phyloP scores from a whole-genome alignment of 2,329 filamentous ascomycete species.

The Nemania abortiva region DNA sequence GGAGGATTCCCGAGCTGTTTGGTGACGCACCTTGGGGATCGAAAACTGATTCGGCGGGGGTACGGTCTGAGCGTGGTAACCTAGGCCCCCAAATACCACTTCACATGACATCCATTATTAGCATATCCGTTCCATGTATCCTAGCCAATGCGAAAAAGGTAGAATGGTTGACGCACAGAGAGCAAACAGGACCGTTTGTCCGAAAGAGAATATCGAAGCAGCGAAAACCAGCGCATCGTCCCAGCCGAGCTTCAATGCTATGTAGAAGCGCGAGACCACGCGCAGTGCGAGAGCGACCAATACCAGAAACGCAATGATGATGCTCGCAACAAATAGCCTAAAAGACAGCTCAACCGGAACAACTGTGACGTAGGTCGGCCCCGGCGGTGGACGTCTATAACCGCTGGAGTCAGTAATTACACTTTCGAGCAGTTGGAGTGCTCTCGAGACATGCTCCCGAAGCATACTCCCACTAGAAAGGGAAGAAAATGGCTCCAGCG shows the following conservation, averaged over 20 bases:
- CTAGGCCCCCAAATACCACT: conserved; percentile 42
- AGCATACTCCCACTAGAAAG: too few relatives aligned
- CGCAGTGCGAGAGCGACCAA: conserved; percentile 36
- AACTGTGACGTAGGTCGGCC: conserved; percentile 36
- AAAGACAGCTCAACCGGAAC: conserved; percentile 34
- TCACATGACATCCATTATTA: conserved; percentile 6
- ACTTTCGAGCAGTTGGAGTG: too few relatives aligned
- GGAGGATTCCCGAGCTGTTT: background rate
- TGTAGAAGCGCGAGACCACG: conserved; percentile 37
- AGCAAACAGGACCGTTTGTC: conserved; percentile 37
- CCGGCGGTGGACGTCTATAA: conserved; percentile 35
- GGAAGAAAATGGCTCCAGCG: too few relatives aligned
- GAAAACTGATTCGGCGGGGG: conserved; percentile 41
- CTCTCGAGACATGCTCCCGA: too few relatives aligned
- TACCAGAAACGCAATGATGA: conserved; percentile 33
- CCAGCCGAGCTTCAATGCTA: conserved; percentile 37
- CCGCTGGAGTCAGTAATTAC: too few relatives aligned
- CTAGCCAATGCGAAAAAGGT: background rate
- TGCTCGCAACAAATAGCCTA: conserved; percentile 36
- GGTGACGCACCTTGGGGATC: conserved; percentile 39
- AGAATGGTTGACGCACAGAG: conserved; percentile 34
- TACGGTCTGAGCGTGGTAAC: conserved; percentile 37
- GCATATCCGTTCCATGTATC: background rate
- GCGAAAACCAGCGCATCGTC: conserved; percentile 39
- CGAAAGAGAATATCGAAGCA: conserved; percentile 34